Evolutionary conservation across 75 land plant species (phyloP), one percentile per base, ranked within the genome.

Genomic region (Chamaecyparis obtusa): DNA sequence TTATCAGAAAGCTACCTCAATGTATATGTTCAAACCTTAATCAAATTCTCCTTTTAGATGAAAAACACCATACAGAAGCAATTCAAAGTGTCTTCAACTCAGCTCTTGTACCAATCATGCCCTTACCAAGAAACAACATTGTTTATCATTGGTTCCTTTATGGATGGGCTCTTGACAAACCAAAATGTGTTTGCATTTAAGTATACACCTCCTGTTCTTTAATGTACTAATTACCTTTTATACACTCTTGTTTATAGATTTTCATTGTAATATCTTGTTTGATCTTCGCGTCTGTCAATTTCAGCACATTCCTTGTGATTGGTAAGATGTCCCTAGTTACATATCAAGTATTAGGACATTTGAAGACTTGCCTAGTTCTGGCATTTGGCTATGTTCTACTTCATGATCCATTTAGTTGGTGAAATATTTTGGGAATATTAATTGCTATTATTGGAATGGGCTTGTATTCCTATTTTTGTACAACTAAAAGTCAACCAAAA

Each of bases 291-390:
- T 95, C 99, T 67, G 99, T 98, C 32, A 98, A 98, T 92, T 98
- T 98, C 92, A 98, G 99, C 83, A 98, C 99, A 67, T 98, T 98
- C 89, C 92, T 98, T 57, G 99, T 98, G 13, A 98, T 98, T 88
- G 98, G 99, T 75, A 98, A 98, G 93, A 98, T 99, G 49, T 96
- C 99, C 64, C 94, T 99, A 39, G 99, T 98, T 37, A 98, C 99
- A 11, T 98, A 96, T 90, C 99, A 98, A 89, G 99, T 98, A 56
- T 90, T 98, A 35, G 99, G 99, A 41, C 99, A 98, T 89, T 90
- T 98, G 86, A 98, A 98, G 89, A 96, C 99, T 69, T 98, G 99
- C 91, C 88, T 98, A 39, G 96, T 98, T 74, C 90, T 98, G 91
- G 95, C 97, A 15, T 96, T 98, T 90, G 99, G 99, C 78, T 98